Conservation (phyloP, 2,329 filamentous ascomycete species). For the Penicillium sp. region DNA sequence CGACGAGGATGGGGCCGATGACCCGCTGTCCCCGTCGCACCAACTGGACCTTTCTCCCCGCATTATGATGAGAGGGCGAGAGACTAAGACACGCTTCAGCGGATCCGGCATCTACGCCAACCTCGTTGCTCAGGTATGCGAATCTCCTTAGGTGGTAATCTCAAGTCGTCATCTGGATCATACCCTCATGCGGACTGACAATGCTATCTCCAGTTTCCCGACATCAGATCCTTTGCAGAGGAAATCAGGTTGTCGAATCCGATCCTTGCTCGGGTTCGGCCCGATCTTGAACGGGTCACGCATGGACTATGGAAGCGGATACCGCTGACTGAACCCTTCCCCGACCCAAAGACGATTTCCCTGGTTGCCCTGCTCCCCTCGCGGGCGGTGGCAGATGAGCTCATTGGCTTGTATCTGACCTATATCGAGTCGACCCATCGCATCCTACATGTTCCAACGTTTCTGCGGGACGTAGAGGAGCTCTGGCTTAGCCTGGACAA, state of each 20-base stretch:
- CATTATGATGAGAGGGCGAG: slow-evolving; percentile 39
- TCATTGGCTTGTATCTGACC: slow-evolving; percentile 39
- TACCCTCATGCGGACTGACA: slow-evolving; percentile 14
- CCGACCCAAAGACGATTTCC: slow-evolving; percentile 29
- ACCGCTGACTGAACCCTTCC: slow-evolving; percentile 30
- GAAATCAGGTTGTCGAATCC: slow-evolving; percentile 39
- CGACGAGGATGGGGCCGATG: slow-evolving; percentile 22
- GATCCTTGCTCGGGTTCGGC: slow-evolving; percentile 34
- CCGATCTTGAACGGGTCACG: slow-evolving; percentile 35
- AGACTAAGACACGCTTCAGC: slow-evolving; percentile 43
- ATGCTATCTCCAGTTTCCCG: slow-evolving; percentile 32
- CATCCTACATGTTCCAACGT: slow-evolving; percentile 42
- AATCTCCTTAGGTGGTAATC: background rate
- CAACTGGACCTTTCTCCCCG: slow-evolving; percentile 34
- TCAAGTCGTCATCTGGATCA: background rate
- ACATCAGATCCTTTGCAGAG: slow-evolving; percentile 38
- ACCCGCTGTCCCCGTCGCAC: slow-evolving; percentile 29
- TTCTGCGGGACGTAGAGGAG: slow-evolving; percentile 37
- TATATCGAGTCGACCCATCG: slow-evolving; percentile 42
- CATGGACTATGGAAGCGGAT: slow-evolving; percentile 31
- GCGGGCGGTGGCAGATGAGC: slow-evolving; percentile 36
- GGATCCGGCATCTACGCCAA: slow-evolving; percentile 42
- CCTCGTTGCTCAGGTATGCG: slow-evolving; percentile 39
- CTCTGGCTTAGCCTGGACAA: slow-evolving; percentile 34
- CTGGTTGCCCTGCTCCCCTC: slow-evolving; percentile 37